A percentile compares a stretch with the other conserved stretches of the same genome.
Evolutionary conservation across 768 basidiomycete genomes (phyloP).

Genomic region (Cystobasidium tubakii): DNA sequence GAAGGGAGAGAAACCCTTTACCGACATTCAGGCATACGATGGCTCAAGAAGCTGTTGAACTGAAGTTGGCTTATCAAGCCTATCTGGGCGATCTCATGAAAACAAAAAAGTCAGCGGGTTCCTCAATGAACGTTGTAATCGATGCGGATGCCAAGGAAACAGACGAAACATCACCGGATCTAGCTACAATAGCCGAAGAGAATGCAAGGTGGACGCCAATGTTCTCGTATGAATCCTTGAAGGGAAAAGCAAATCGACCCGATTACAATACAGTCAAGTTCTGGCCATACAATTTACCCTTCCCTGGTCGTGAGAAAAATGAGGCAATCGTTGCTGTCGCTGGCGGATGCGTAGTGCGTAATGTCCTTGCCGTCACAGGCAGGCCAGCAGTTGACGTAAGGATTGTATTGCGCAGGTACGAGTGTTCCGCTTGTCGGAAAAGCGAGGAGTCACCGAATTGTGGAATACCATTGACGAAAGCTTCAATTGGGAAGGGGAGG

Average conservation of each 20-base stretch:
- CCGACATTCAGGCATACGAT: constrained; percentile 9
- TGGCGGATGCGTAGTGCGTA: constrained; percentile 3
- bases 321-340: constrained; percentile 32
- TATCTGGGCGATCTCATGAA: neutral
- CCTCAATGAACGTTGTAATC: neutral
- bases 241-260: neutral
- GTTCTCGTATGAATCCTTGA: constrained; percentile 10
- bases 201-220: constrained; percentile 1
- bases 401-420: neutral
- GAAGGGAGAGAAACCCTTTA: constrained; percentile 11
- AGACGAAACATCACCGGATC: neutral
- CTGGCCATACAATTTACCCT: constrained; percentile 32
- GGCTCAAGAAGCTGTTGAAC: constrained; percentile 16
- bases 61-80: constrained; percentile 17
- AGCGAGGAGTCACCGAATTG: constrained; percentile 7
- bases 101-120: neutral
- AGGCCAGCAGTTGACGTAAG: neutral
- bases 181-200: neutral
- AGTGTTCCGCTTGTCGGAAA: constrained; percentile 6
- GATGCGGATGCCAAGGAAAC: neutral
- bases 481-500: constrained; percentile 20
- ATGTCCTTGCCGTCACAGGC: neutral
- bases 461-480: constrained; percentile 32
- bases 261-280: constrained; percentile 31
- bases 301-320: constrained; percentile 9